Evolutionary conservation across 176 grass and related monocot species (phyloP).

Genomic region (Avena sativa): DNA sequence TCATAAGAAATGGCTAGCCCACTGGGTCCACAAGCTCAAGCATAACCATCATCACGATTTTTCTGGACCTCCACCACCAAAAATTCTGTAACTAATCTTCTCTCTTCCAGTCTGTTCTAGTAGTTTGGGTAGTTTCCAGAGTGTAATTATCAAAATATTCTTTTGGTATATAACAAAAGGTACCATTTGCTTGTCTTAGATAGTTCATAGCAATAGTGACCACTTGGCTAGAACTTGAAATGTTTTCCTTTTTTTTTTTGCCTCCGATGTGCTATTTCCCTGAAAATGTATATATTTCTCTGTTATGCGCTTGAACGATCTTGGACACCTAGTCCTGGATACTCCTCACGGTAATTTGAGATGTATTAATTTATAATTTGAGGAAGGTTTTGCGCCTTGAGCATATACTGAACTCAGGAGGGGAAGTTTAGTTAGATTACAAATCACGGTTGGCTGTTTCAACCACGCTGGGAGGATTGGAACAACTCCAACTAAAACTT

Average conservation of each 20-base stretch:
- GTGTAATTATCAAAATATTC: slow-evolving; percentile 35
- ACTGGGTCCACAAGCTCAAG: slow-evolving; percentile 73
- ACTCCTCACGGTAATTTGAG: background rate
- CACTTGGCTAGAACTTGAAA: background rate
- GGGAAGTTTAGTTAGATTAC: background rate
- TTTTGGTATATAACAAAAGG: slow-evolving; percentile 16
- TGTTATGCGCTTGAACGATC: background rate
- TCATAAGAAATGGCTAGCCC: slow-evolving; percentile 76
- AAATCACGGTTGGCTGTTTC: background rate
- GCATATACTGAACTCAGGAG: background rate
- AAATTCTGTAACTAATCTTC: slow-evolving; percentile 56
- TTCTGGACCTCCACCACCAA: slow-evolving; percentile 51
- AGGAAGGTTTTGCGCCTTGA: background rate
- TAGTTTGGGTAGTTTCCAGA: slow-evolving; percentile 34
- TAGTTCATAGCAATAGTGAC: slow-evolving; percentile 3
- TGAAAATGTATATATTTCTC: background rate
- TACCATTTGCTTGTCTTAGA: background rate
- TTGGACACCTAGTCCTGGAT: background rate
- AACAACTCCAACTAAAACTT: background rate
- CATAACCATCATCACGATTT: slow-evolving; percentile 55
- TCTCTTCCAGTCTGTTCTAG: slow-evolving; percentile 26
- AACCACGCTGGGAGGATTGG: background rate
- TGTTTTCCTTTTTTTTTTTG: background rate
- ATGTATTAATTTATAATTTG: background rate
- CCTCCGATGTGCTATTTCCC: background rate